Evolutionary conservation across 2,329 filamentous ascomycete genomes (phyloP).

Genomic region (Hypoxylon sp.): DNA sequence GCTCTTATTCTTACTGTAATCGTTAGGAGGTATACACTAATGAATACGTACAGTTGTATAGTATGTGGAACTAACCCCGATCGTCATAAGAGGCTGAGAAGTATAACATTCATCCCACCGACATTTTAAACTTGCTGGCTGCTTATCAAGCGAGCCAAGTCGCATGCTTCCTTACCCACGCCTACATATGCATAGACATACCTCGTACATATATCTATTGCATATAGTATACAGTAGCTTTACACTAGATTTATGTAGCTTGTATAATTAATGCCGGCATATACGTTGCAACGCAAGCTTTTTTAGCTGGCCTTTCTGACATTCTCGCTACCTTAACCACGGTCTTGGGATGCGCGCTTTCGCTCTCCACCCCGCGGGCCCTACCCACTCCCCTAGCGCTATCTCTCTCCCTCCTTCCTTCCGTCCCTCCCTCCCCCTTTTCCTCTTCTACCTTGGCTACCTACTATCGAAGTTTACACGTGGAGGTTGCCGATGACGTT

Average conservation of each 20-base stretch:
- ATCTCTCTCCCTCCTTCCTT: no score
- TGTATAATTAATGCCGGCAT: constrained; percentile 33
- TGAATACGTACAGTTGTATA: neutral
- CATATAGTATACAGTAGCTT: constrained; percentile 4
- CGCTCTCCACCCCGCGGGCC: constrained; percentile 10
- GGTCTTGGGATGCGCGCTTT: constrained; percentile 31
- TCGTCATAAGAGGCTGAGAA: constrained; percentile 37
- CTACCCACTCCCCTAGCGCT: neutral
- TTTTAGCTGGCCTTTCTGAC: constrained; percentile 13
- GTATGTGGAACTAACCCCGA: constrained; percentile 12
- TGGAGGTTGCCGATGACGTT: constrained; percentile 17
- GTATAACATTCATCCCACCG: constrained; percentile 29
- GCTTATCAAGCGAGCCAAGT: constrained; percentile 12
- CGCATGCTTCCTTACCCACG: constrained; percentile 9
- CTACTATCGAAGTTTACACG: constrained; percentile 7
- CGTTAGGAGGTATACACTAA: neutral
- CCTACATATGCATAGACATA: constrained; percentile 8
- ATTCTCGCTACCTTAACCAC: constrained; percentile 39
- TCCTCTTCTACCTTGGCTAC: neutral
- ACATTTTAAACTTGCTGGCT: constrained; percentile 13
- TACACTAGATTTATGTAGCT: constrained; percentile 27
- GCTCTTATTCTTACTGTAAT: neutral
- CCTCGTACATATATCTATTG: constrained; percentile 1
- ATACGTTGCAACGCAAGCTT: constrained; percentile 22
- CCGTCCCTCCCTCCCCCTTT: neutral